These are phyloP conservation scores for Inga leiocalycina DNA, from an alignment of 306 rosid genomes.

Conservation along the genomic window DNA sequence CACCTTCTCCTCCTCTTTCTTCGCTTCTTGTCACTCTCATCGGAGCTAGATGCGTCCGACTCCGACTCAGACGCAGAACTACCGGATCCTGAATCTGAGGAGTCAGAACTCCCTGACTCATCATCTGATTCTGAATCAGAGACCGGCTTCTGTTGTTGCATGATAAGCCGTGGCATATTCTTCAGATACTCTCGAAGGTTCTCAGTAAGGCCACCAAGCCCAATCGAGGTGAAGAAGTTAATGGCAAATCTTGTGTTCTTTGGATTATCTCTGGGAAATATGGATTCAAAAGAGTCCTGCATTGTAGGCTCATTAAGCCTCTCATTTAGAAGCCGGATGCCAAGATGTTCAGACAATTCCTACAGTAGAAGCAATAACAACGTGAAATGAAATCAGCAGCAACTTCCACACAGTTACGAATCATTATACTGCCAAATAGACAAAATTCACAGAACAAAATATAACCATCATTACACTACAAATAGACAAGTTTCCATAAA, in stretches of 20 bases:
- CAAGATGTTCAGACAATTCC: conserved; percentile 79
- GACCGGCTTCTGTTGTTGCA: conserved; percentile 76
- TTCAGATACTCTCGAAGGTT: conserved; percentile 84
- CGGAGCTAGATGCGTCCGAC: conserved; percentile 46
- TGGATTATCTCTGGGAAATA: conserved; percentile 79
- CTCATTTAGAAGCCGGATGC: conserved; percentile 62
- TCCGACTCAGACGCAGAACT: conserved; percentile 45
- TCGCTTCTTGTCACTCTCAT: conserved; percentile 35
- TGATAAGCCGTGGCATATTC: conserved; percentile 90
- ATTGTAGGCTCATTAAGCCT: conserved; percentile 51
- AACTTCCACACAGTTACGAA: conserved; percentile 10
- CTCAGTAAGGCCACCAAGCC: conserved; percentile 94
- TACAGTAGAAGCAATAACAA: conserved; percentile 45
- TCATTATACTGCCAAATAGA: not conserved
- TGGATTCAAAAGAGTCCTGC: conserved; percentile 61
- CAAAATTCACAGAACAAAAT: not conserved
- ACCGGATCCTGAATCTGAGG: conserved; percentile 53
- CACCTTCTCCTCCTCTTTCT: conserved; percentile 50
- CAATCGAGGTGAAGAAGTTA: conserved; percentile 93
- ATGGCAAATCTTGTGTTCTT: conserved; percentile 89
- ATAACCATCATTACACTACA: not conserved
- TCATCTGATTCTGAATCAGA: conserved; percentile 68
- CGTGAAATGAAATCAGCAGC: conserved; percentile 36
- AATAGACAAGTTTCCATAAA: not conserved
- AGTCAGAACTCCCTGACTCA: conserved; percentile 51